These are phyloP conservation scores for Phytophthora multivora DNA, from an alignment of 352 stramenopile species.

Conservation along the genomic window DNA sequence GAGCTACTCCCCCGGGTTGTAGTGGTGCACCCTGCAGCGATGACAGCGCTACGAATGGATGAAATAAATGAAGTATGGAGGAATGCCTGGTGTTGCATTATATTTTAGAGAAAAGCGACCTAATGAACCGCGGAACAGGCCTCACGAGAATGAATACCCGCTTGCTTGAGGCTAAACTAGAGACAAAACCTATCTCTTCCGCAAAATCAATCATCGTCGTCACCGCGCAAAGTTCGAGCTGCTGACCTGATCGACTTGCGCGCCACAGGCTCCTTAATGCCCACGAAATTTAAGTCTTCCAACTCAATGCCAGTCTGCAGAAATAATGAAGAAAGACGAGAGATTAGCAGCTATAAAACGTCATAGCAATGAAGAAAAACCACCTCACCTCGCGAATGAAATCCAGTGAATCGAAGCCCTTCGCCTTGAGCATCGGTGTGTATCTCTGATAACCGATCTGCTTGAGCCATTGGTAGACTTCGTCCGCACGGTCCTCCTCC, in stretches of 20 bases:
- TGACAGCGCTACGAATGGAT: conserved; percentile 22
- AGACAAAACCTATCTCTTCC: conserved; percentile 17
- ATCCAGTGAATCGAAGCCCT: conserved; percentile 79
- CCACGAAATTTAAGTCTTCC: conserved; percentile 87
- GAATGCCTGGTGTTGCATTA: conserved; percentile 24
- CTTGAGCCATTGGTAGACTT: conserved; percentile 81
- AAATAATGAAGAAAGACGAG: conserved; percentile 3
- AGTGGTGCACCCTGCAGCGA: conserved; percentile 5
- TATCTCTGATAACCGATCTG: conserved; percentile 61
- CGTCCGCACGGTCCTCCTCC: conserved; percentile 56
- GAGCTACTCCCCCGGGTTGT: neutral
- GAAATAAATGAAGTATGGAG: conserved; percentile 33
- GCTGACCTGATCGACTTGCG: conserved; percentile 68
- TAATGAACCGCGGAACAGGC: conserved; percentile 23
- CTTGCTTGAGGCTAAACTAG: conserved; percentile 23
- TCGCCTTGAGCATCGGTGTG: conserved; percentile 70
- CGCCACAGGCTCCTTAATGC: conserved; percentile 69
- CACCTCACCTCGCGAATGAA: conserved; percentile 84
- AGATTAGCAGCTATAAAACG: conserved; percentile 1
- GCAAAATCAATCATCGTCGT: conserved; percentile 42
- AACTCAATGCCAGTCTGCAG: conserved; percentile 82
- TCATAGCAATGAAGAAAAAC: neutral
- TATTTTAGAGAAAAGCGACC: conserved; percentile 32
- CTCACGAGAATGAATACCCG: conserved; percentile 27
- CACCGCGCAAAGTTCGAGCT: conserved; percentile 55